These are phyloP conservation scores for Epichloe scottii DNA, from an alignment of 2,329 filamentous ascomycete species.

Conservation along the genomic window DNA sequence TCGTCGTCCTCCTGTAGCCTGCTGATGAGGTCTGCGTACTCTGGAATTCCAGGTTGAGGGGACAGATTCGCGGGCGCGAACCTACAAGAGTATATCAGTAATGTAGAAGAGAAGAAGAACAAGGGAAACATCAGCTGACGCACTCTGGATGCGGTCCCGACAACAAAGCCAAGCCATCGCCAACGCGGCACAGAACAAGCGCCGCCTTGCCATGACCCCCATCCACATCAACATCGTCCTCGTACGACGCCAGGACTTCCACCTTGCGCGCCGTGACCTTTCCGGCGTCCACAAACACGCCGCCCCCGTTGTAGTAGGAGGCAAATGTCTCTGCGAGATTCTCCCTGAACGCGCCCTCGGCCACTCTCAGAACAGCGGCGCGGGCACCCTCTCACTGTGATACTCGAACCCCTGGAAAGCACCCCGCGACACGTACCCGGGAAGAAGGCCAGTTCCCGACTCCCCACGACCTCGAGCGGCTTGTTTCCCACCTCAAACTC, in stretches of 20 bases:
- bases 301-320: slow-evolving; percentile 89
- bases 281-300: slow-evolving; percentile 74
- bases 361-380: slow-evolving; percentile 55
- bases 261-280: slow-evolving; percentile 51
- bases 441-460: slow-evolving; percentile 77
- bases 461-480: slow-evolving; percentile 71
- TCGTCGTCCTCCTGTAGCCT: slow-evolving; percentile 57
- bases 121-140: slow-evolving; percentile 6
- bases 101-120: neutral
- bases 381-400: slow-evolving; percentile 74
- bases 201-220: slow-evolving; percentile 63
- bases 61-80: slow-evolving; percentile 73
- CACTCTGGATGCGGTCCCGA: slow-evolving; percentile 90
- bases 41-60: slow-evolving; percentile 50
- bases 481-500: slow-evolving; percentile 82
- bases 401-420: slow-evolving; percentile 89
- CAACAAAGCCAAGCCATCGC: slow-evolving; percentile 65
- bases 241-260: slow-evolving; percentile 72
- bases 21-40: slow-evolving; percentile 59
- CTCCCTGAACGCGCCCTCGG: slow-evolving; percentile 44
- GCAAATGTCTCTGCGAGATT: slow-evolving; percentile 49
- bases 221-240: slow-evolving; percentile 62
- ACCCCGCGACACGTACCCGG: slow-evolving; percentile 75
- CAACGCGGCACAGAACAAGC: slow-evolving; percentile 70
- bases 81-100: slow-evolving; percentile 31